A percentile compares a stretch with the other conserved stretches of the same genome.
These are phyloP conservation scores for Astrocystis sublimbata DNA, from an alignment of 495 filamentous ascomycete species.

Conservation along the genomic window DNA sequence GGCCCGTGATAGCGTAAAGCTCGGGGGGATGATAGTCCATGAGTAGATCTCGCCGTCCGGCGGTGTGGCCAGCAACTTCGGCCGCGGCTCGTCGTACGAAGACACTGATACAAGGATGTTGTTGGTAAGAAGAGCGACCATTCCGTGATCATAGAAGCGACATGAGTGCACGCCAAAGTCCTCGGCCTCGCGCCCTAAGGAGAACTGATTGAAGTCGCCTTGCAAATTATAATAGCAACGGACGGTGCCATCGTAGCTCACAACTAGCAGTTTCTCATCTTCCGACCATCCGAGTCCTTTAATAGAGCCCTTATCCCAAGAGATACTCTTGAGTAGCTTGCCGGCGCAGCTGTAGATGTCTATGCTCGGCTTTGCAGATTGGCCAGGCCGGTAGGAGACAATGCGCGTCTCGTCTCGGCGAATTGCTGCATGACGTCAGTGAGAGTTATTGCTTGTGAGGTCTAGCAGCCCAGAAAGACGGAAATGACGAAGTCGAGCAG, in stretches of 20 bases:
- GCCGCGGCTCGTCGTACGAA: constrained; percentile 86
- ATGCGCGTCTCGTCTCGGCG: constrained; percentile 86
- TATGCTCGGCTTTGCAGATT: constrained; percentile 77
- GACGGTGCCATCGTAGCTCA: constrained; percentile 87
- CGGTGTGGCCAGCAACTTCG: constrained; percentile 75
- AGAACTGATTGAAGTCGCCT: constrained; percentile 93
- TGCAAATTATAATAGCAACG: constrained; percentile 89
- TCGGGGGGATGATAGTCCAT: constrained; percentile 87
- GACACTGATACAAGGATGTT: constrained; percentile 86
- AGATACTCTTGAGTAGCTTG: constrained; percentile 64
- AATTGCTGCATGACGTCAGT: constrained; percentile 60
- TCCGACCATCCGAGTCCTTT: constrained; percentile 95
- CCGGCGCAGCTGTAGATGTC: constrained; percentile 94
- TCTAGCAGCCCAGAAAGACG: not conserved
- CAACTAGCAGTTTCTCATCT: constrained; percentile 87
- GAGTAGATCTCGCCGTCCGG: constrained; percentile 79
- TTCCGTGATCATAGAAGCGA: constrained; percentile 86
- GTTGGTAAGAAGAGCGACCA: constrained; percentile 90
- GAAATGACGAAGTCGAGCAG: not conserved
- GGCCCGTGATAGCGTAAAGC: constrained; percentile 87
- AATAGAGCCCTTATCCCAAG: constrained; percentile 92
- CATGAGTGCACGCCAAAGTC: constrained; percentile 83
- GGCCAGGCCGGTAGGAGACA: constrained; percentile 69
- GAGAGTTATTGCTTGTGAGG: not conserved
- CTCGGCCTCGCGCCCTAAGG: constrained; percentile 87